These are phyloP conservation scores for Nicotiana knightiana DNA, from an alignment of 257 asterid genomes.

Conservation along the genomic window DNA sequence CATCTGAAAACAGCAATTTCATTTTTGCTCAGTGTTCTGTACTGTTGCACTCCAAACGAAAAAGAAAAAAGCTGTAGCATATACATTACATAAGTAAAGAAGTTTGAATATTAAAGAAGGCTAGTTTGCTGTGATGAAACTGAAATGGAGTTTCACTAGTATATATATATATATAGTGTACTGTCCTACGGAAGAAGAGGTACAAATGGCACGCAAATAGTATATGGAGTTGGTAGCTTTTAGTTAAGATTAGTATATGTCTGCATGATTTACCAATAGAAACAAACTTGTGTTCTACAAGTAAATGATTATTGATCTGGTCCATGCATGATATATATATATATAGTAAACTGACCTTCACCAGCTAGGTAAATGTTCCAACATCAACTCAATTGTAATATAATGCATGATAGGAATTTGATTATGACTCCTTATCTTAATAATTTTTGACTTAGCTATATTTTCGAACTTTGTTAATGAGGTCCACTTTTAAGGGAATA, in stretches of 20 bases:
- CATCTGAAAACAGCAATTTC: neutral
- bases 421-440: neutral
- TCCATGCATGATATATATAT: neutral
- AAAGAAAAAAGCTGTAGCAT: neutral
- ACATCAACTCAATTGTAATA: neutral
- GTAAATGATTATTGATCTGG: neutral
- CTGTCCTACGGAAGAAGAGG: neutral
- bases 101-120: neutral
- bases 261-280: conserved; percentile 2
- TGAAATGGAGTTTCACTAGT: conserved; percentile 19
- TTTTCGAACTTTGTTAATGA: neutral
- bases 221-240: conserved; percentile 51
- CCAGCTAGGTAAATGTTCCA: neutral
- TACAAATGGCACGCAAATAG: neutral
- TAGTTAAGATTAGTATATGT: conserved; percentile 23
- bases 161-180: conserved; percentile 23
- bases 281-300: conserved; percentile 7
- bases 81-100: neutral
- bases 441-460: neutral
- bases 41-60: neutral
- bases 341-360: neutral
- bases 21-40: neutral
- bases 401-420: neutral
- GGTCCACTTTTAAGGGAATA: neutral
- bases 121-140: conserved; percentile 26